Evolutionary conservation across 169 alveolate species (phyloP), one percentile per base, ranked within the genome.

Genomic region (Prorocentrum cordatum): DNA sequence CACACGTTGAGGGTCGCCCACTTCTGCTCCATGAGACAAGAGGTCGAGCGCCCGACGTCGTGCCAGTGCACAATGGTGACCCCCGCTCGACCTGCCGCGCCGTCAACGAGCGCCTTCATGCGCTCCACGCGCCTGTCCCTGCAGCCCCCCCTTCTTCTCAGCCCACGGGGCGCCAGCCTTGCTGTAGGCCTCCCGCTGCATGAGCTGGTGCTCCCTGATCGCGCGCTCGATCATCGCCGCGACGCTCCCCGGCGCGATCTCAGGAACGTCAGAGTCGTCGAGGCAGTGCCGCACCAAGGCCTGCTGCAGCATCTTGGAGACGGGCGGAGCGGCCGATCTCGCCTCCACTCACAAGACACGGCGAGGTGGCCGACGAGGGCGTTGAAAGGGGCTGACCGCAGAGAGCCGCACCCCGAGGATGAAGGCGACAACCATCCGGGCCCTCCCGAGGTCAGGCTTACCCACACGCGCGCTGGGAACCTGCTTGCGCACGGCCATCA

Each of bases 231-330:
- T 7, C 1, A 0, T 10, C 5, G 38, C 26, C 72, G 58, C 38
- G 14, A 6, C 31, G 3, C 0, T 9, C 3, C 35, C 2, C 22
- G 33, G 31, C 9, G 59, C 75, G 12, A 59, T 2, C 26, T 58
- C 88, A 0, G 75, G 77, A 5, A 33, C n/a, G 24, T 79, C 88
- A 27, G 59, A 79, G 47, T 79, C 88, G 26, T 79, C 88, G 1
- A 79, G 26, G 24, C 59, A 79, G 38, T 16, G 59, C 36, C 59
- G 88, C 16, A 79, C 29, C 36, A 45, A n/a, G 22, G 26, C 36
- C 2, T 10, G 33, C 1, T 2, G 14, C 32, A 1, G 0, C 12
- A 2, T 35, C 1, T 1, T 29, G 14, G 64, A 35, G 0, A 22
- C 4, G 3, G 5, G 9, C 10, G 88, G 88, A 20, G 35, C 0